Evolutionary conservation across 2,329 filamentous ascomycete species (phyloP).

Genomic region (Clarireedia homoeocarpa): DNA sequence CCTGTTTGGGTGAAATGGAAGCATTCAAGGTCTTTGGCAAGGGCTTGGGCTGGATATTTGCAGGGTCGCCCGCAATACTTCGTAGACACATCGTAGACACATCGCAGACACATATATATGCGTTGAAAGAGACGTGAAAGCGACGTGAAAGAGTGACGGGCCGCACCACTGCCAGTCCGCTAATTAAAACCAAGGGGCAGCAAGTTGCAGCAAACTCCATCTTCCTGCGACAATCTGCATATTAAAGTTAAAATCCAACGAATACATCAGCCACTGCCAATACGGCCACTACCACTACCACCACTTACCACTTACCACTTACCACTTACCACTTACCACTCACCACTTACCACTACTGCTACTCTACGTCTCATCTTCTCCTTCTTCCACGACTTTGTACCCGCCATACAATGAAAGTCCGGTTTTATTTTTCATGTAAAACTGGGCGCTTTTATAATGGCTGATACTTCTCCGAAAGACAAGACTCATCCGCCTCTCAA

Average conservation of each 20-base stretch:
- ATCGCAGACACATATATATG: too few relatives aligned
- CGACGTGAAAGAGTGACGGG: too few relatives aligned
- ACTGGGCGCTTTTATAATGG: slow-evolving; percentile 26
- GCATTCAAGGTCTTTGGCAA: too few relatives aligned
- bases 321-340: background rate
- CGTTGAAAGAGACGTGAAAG: background rate
- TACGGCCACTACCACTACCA: background rate
- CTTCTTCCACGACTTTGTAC: too few relatives aligned
- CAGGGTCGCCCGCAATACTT: too few relatives aligned
- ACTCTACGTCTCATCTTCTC: background rate
- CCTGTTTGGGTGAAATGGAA: too few relatives aligned
- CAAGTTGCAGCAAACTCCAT: background rate
- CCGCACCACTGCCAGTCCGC: background rate
- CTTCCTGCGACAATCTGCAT: slow-evolving; percentile 6
- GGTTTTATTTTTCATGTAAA: slow-evolving; percentile 14
- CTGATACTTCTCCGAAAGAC: slow-evolving; percentile 25
- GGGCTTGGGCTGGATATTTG: too few relatives aligned
- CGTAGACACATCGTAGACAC: too few relatives aligned
- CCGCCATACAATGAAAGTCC: slow-evolving; percentile 6
- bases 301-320: too few relatives aligned
- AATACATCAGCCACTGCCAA: slow-evolving; percentile 4
- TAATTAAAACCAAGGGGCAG: background rate
- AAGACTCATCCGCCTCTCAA: slow-evolving; percentile 31
- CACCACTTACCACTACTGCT: background rate
- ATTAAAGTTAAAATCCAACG: slow-evolving; percentile 6